Conservation (phyloP, 495 filamentous ascomycete genomes). For the Xylaria scruposa region DNA sequence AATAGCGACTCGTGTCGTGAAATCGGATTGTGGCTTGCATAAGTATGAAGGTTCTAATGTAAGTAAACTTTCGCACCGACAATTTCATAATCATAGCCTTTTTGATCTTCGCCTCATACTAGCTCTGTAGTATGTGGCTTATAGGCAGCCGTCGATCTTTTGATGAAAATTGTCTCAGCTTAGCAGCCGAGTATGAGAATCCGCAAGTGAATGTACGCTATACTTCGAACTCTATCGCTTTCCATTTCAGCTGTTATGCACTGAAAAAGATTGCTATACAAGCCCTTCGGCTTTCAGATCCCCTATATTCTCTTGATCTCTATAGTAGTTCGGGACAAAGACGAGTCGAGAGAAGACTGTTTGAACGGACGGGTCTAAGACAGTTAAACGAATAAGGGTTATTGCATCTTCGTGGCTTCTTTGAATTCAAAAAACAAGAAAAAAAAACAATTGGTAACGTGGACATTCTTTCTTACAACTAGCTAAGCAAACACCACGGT, state of each 20-base stretch:
- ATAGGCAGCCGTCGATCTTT: neutral
- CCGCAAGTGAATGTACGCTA: neutral
- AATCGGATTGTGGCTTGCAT: neutral
- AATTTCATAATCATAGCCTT: neutral
- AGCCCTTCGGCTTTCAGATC: neutral
- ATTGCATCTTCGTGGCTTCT: neutral
- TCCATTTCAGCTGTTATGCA: neutral
- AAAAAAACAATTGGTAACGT: neutral
- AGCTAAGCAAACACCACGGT: neutral
- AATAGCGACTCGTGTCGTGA: neutral
- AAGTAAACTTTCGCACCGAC: neutral
- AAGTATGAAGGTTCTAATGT: neutral
- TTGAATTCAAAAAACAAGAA: neutral
- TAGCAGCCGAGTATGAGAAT: too few species aligned
- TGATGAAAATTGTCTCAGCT: too few species aligned
- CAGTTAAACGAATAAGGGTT: neutral
- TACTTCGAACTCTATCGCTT: neutral
- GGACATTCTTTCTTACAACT: neutral
- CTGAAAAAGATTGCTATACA: neutral
- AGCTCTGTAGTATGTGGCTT: neutral
- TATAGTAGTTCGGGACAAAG: neutral
- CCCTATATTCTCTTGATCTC: neutral
- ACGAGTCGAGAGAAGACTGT: neutral
- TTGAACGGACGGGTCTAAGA: neutral
- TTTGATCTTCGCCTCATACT: neutral